Evolutionary conservation across 2,329 filamentous ascomycete species (phyloP).

Genomic region (Phyllosticta paracitricarpa): DNA sequence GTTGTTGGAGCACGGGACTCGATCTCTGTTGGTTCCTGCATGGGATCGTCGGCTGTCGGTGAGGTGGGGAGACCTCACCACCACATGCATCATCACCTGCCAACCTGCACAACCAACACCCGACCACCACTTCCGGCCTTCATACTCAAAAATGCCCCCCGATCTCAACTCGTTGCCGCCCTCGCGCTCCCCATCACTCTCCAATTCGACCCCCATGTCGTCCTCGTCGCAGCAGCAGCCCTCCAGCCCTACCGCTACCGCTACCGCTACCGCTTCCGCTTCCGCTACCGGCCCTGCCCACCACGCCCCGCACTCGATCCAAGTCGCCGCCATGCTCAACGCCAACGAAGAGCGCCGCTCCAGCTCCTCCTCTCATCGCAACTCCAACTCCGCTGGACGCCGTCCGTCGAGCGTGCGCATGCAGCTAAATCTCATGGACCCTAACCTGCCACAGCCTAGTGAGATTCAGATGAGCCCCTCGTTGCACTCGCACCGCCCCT

Average conservation of each 20-base stretch:
- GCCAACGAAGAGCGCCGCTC: conserved; percentile 55
- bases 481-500: conserved; percentile 15
- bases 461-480: conserved; percentile 50
- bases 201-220: background rate
- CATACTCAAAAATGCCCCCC: conserved; percentile 27
- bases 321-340: conserved; percentile 68
- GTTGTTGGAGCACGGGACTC: no score
- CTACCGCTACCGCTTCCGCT: no score
- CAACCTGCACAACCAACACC: conserved; percentile 29
- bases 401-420: conserved; percentile 60
- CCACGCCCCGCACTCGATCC: conserved; percentile 47
- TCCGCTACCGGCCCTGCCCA: background rate
- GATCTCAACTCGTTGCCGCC: background rate
- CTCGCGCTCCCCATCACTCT: background rate
- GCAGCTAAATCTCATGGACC: conserved; percentile 66
- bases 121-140: conserved; percentile 47
- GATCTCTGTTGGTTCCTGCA: background rate
- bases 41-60: background rate
- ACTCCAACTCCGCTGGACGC: conserved; percentile 35
- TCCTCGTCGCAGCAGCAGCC: background rate
- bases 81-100: conserved; percentile 1
- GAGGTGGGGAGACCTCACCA: conserved; percentile 3
- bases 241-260: background rate
- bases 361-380: conserved; percentile 39
- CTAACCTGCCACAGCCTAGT: conserved; percentile 54